These are phyloP conservation scores for Rhizopus arrhizus DNA, from an alignment of 371 early-diverging fungal species.

Conservation along the genomic window DNA sequence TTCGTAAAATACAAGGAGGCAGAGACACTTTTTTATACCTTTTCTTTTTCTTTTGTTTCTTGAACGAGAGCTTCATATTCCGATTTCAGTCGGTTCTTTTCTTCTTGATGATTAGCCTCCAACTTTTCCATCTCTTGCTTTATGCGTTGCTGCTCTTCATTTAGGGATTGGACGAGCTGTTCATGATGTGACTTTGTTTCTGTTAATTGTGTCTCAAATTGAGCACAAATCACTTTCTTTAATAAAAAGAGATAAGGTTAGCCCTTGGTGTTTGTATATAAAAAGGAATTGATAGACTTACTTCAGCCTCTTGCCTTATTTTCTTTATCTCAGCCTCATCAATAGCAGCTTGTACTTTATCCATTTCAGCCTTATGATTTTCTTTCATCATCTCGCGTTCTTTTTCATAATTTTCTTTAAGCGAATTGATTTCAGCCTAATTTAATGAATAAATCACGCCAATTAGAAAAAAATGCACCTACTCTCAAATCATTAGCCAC, in stretches of 20 bases:
- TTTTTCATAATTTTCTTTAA: conserved; percentile 16
- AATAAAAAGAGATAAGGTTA: neutral
- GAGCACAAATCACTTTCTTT: neutral
- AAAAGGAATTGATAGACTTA: conserved; percentile 1
- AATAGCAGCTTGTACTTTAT: conserved; percentile 25
- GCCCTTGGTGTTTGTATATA: neutral
- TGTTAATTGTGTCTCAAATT: conserved; percentile 23
- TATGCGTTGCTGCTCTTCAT: conserved; percentile 23
- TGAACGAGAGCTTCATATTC: conserved; percentile 13
- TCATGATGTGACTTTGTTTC: conserved; percentile 16
- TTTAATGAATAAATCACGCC: too few species aligned
- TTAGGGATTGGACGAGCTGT: conserved; percentile 4
- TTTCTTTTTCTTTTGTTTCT: conserved; percentile 20
- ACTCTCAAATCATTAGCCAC: conserved; percentile 18
- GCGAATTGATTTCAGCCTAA: conserved; percentile 22
- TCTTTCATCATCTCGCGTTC: conserved; percentile 12
- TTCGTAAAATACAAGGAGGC: neutral
- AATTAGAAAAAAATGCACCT: neutral
- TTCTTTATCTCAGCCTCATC: conserved; percentile 25
- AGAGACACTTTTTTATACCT: conserved; percentile 9
- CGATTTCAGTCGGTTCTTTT: conserved; percentile 5
- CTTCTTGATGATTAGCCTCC: conserved; percentile 9
- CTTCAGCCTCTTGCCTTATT: conserved; percentile 24
- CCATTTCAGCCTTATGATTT: conserved; percentile 18
- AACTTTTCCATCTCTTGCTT: conserved; percentile 19